Evolutionary conservation across 225 moss, liverwort and hornwort genomes (phyloP).

Genomic region (Asterella californica): DNA sequence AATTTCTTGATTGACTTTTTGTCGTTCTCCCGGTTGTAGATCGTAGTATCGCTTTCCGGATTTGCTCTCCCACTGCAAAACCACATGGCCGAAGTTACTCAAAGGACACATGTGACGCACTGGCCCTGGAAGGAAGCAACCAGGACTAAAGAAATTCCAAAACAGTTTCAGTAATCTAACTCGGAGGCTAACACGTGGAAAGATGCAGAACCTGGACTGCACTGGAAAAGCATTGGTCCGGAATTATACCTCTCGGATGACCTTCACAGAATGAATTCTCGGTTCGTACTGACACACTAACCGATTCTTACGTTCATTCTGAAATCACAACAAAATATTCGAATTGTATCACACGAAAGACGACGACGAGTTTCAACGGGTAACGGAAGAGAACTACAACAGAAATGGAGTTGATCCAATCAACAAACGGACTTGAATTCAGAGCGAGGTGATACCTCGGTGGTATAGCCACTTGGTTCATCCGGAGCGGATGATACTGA

Average conservation of each 20-base stretch:
- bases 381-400: neutral
- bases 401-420: neutral
- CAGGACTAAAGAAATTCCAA: neutral
- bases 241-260: slow-evolving; percentile 73
- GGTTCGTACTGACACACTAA: slow-evolving; percentile 67
- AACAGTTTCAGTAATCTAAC: neutral
- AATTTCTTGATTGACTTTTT: slow-evolving; percentile 78
- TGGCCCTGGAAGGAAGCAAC: neutral
- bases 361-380: neutral
- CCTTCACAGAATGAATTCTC: slow-evolving; percentile 69
- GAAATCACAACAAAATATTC: neutral
- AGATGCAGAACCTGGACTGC: neutral
- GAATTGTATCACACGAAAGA: neutral
- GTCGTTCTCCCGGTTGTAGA: slow-evolving; percentile 67
- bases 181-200: neutral
- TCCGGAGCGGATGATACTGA: slow-evolving; percentile 21
- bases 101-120: neutral
- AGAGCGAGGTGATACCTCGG: neutral
- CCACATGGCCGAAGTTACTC: neutral
- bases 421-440: neutral
- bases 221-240: neutral
- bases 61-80: slow-evolving; percentile 77
- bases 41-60: slow-evolving; percentile 75
- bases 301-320: slow-evolving; percentile 30
- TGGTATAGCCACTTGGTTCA: slow-evolving; percentile 16